A percentile compares a stretch with the other conserved stretches of the same genome.
Conservation (phyloP, 2,329 filamentous ascomycete genomes). For the Pyricularia sp. region DNA sequence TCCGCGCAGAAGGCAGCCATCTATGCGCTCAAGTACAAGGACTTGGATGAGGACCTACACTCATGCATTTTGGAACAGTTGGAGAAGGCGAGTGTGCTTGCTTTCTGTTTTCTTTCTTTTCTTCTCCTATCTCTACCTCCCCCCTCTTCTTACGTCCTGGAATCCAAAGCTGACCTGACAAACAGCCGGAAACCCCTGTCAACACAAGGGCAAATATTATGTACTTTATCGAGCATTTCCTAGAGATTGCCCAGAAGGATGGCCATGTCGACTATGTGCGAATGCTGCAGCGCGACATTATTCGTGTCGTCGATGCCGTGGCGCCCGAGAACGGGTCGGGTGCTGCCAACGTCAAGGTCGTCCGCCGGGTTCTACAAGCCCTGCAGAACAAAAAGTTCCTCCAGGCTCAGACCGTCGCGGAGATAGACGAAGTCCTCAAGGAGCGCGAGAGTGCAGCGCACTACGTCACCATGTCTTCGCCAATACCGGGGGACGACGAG, state of each 20-base stretch:
- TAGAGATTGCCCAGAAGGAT: conserved; percentile 70
- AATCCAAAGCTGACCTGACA: conserved; percentile 5
- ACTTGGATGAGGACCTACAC: conserved; percentile 94
- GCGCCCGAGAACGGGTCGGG: conserved; percentile 77
- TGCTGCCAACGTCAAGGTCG: conserved; percentile 86
- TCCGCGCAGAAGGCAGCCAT: conserved; percentile 86
- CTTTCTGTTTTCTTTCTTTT: conserved; percentile 5
- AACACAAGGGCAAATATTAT: conserved; percentile 97
- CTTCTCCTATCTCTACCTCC: conserved; percentile 1
- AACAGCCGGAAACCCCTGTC: conserved; percentile 60
- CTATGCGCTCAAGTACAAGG: conserved; percentile 86
- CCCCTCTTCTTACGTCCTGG: background rate
- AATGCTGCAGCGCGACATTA: conserved; percentile 91
- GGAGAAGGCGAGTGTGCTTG: conserved; percentile 47
- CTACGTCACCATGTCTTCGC: conserved; percentile 39
- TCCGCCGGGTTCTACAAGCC: conserved; percentile 52
- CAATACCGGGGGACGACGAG: conserved; percentile 26
- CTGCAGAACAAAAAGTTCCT: conserved; percentile 62
- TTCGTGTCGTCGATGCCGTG: conserved; percentile 82
- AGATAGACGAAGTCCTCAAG: conserved; percentile 74
- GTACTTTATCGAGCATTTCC: conserved; percentile 95
- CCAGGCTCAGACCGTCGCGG: conserved; percentile 56
- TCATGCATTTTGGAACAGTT: conserved; percentile 95
- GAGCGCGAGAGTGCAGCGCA: conserved; percentile 57
- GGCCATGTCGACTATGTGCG: conserved; percentile 69